Conservation (phyloP, 108 stramenopile species). For the Nitzschia sp. region DNA sequence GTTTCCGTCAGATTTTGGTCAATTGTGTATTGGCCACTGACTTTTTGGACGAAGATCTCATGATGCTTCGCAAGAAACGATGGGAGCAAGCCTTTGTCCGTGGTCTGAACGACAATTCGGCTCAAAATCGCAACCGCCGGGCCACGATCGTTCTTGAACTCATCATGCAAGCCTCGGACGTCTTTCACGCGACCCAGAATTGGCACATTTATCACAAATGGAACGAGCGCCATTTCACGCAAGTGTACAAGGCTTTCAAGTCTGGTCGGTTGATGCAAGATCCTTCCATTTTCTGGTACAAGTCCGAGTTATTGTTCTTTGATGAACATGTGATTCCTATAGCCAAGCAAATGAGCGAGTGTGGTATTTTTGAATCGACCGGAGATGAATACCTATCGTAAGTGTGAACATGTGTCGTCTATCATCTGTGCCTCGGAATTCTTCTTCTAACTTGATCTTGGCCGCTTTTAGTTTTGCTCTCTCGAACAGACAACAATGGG, state of each 20-base stretch:
- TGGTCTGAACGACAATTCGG: not conserved
- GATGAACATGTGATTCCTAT: constrained; percentile 46
- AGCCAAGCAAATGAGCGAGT: constrained; percentile 37
- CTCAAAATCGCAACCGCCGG: constrained; percentile 25
- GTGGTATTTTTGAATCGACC: constrained; percentile 34
- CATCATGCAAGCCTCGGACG: constrained; percentile 45
- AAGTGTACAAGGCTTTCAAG: constrained; percentile 39
- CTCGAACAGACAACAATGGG: constrained; percentile 25
- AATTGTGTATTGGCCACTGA: constrained; percentile 44
- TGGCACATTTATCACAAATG: constrained; percentile 48
- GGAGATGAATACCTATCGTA: constrained; percentile 35
- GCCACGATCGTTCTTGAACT: constrained; percentile 46
- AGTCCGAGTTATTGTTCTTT: constrained; percentile 41
- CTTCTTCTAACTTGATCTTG: too few species aligned
- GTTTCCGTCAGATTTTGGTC: constrained; percentile 44
- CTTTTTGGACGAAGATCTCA: constrained; percentile 33
- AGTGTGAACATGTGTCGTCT: too few species aligned
- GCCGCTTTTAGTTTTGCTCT: constrained; percentile 28
- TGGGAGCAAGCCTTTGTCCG: constrained; percentile 43
- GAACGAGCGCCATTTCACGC: constrained; percentile 44
- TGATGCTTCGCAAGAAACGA: constrained; percentile 25
- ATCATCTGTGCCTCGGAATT: too few species aligned
- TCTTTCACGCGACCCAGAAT: constrained; percentile 53
- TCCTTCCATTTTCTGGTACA: constrained; percentile 41
- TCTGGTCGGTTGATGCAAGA: constrained; percentile 26